Base-by-base conservation (phyloP, 495 filamentous ascomycete species). In the Xylaria telfairii region DNA sequence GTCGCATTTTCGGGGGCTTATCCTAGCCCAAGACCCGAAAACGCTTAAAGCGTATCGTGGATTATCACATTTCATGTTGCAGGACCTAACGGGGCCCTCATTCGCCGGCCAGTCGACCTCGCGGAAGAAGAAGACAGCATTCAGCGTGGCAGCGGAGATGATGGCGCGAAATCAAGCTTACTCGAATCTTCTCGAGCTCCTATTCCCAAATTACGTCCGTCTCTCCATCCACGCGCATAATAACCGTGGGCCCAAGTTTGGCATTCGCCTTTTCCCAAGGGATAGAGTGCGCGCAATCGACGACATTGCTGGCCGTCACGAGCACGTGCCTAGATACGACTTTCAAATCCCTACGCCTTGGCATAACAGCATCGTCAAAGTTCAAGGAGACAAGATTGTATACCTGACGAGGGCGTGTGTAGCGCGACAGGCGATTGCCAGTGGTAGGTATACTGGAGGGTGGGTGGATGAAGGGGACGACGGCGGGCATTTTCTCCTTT, bases 61-160 rank as follows among this genome's bases (percentile, higher is more conserved):
- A 1, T 81, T 84, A 53, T 80, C 81, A 17, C 73, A 76, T n/a
- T 85, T 85, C 57, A 84, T 85, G 83, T 75, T 83, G 1, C 81
- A 85, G 63, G 83, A 85, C 65, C 73, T 85, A 12, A 75, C 79
- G 57, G 66, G 73, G 24, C 77, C 80, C 57, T 74, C 76, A 0
- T 62, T 72, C 4, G 76, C 77, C 6, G 61, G 26, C 34, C 37
- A 7, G 74, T 77, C 72, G 76, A 66, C 59, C 72, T 74, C 44
- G 71, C 70, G 12, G 69, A 80, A 72, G 74, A 81, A 81, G 73
- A 83, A 81, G 56, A 71, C 78, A 3, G 74, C 79, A 6, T 21
- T 74, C 19, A 77, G 76, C 47, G 73, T 81, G 1, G 77, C 80
- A 3, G 75, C 78, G 44, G 78, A 81, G 71, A 82, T 82, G 80